These are phyloP conservation scores for Leptographium lundbergii DNA, from an alignment of 2,329 filamentous ascomycete species.

Conservation along the genomic window DNA sequence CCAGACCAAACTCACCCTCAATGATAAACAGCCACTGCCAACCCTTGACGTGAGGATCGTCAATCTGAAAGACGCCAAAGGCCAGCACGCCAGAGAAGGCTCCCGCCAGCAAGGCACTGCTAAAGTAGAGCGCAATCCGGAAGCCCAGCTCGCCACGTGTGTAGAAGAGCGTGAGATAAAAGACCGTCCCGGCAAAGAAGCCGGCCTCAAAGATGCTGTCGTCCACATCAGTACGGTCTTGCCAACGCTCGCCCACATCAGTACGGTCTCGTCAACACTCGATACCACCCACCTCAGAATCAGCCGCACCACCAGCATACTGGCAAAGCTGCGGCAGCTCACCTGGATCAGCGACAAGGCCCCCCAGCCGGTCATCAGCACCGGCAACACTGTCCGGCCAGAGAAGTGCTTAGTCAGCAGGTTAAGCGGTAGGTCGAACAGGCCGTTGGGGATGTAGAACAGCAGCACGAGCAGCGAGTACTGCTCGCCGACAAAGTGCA, in stretches of 20 bases:
- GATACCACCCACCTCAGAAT: conserved; percentile 35
- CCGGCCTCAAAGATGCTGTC: conserved; percentile 48
- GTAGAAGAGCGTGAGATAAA: conserved; percentile 52
- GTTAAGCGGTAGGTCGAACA: conserved; percentile 51
- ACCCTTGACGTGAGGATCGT: conserved; percentile 5
- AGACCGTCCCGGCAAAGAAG: conserved; percentile 56
- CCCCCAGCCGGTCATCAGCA: conserved; percentile 56
- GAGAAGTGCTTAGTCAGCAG: conserved; percentile 59
- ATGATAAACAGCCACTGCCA: conserved; percentile 13
- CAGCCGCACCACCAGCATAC: conserved; percentile 55
- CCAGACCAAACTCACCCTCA: conserved; percentile 7
- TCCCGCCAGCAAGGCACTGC: conserved; percentile 17
- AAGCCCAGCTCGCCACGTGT: conserved; percentile 56
- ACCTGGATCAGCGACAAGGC: conserved; percentile 48
- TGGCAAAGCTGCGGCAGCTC: conserved; percentile 45
- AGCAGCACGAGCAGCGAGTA: conserved; percentile 59
- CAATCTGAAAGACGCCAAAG: conserved; percentile 36
- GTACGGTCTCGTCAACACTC: too few species aligned
- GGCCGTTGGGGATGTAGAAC: conserved; percentile 62
- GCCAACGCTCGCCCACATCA: too few species aligned
- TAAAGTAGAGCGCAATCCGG: conserved; percentile 50
- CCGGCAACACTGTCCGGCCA: conserved; percentile 47
- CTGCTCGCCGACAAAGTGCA: conserved; percentile 47
- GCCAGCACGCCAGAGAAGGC: conserved; percentile 49
- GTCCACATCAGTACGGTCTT: not conserved